Evolutionary conservation across 306 rosid species (phyloP).

Genomic region (Rubus idaeus): DNA sequence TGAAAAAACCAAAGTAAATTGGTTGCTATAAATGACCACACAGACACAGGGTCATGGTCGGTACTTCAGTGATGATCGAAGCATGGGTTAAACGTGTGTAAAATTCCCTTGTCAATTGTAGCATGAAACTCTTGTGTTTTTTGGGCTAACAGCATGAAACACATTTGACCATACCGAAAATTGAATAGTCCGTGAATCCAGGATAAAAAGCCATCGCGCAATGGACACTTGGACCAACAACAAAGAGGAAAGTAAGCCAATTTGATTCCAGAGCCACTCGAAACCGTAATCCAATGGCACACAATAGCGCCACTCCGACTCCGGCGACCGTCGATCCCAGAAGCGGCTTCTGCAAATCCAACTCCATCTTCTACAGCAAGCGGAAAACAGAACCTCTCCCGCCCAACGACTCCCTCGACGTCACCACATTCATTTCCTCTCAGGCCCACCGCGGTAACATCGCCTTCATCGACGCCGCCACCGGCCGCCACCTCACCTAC

Average conservation of each 20-base stretch:
- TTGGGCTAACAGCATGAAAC: neutral
- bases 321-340: constrained; percentile 33
- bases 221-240: neutral
- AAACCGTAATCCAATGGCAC: constrained; percentile 6
- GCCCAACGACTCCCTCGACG: constrained; percentile 50
- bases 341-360: constrained; percentile 69
- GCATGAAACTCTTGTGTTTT: no score
- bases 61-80: neutral
- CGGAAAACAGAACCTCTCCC: constrained; percentile 59
- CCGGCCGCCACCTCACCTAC: constrained; percentile 63
- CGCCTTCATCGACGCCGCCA: constrained; percentile 82
- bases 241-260: neutral
- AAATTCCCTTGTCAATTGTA: neutral
- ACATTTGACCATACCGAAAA: neutral
- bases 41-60: neutral
- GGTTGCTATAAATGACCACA: no score
- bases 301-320: neutral
- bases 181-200: neutral
- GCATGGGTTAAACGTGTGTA: neutral
- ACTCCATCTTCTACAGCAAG: constrained; percentile 68
- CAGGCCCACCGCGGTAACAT: constrained; percentile 59
- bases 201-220: neutral
- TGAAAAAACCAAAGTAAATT: no score
- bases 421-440: constrained; percentile 79
- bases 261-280: neutral